Evolutionary conservation across 805 yeast species (phyloP).

Genomic region (Ogataea pignaliae): DNA sequence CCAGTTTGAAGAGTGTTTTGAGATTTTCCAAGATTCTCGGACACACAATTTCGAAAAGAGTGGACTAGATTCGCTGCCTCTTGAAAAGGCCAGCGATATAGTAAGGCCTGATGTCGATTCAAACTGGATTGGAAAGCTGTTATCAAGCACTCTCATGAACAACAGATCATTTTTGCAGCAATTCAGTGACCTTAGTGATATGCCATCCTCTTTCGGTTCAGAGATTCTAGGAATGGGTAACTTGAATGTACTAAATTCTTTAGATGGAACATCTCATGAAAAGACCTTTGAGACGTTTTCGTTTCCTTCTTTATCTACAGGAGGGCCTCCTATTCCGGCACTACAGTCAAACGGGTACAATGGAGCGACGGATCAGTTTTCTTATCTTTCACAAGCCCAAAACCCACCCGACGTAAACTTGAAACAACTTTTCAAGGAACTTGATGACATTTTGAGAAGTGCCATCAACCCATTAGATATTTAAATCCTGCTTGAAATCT

Average conservation of each 20-base stretch:
- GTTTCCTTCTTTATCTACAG: background rate
- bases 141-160: too few relatives aligned
- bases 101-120: too few relatives aligned
- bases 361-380: background rate
- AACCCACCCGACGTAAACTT: background rate
- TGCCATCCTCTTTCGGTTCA: too few relatives aligned
- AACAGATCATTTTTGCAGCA: too few relatives aligned
- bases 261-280: background rate
- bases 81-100: too few relatives aligned
- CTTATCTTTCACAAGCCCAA: too few relatives aligned
- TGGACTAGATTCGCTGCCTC: background rate
- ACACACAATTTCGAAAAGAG: too few relatives aligned
- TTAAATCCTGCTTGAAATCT: too few relatives aligned
- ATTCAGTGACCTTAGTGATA: too few relatives aligned
- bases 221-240: background rate
- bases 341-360: background rate
- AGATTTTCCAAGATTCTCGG: background rate
- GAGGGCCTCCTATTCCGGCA: background rate
- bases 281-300: too few relatives aligned
- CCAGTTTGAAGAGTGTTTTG: constrained; percentile 1
- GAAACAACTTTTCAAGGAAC: constrained; percentile 9
- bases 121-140: too few relatives aligned
- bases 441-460: constrained; percentile 9
- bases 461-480: constrained; percentile 1
- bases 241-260: constrained; percentile 6